Evolutionary conservation across 2,329 filamentous ascomycete genomes (phyloP).

Genomic region (Diaporthe ampelina): DNA sequence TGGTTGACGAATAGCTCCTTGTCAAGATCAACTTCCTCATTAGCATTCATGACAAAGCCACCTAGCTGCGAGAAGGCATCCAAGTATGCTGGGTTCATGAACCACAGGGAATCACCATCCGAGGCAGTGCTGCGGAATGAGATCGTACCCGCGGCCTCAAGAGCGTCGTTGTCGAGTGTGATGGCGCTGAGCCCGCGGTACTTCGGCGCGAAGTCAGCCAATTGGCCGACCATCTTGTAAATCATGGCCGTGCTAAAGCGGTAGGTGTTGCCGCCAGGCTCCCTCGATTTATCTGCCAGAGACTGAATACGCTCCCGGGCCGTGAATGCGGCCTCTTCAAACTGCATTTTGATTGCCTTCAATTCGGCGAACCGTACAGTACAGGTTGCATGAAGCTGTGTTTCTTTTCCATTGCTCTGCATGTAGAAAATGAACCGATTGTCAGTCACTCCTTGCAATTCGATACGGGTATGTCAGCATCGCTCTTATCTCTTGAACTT

Average conservation of each 20-base stretch:
- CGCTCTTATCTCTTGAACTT: background rate
- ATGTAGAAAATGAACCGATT: background rate
- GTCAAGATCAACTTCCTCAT: constrained; percentile 11
- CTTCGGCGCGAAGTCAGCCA: constrained; percentile 13
- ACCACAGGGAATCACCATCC: background rate
- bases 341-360: background rate
- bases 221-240: constrained; percentile 23
- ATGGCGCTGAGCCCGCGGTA: constrained; percentile 15
- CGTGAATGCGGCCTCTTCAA: constrained; percentile 6
- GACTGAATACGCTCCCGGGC: background rate
- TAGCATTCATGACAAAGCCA: constrained; percentile 34
- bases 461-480: background rate
- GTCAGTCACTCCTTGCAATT: background rate
- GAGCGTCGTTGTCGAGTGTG: background rate
- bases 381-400: constrained; percentile 12
- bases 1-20: constrained; percentile 29
- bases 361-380: background rate
- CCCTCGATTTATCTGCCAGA: background rate
- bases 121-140: constrained; percentile 3
- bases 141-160: constrained; percentile 19
- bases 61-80: constrained; percentile 24
- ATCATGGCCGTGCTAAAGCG: constrained; percentile 24
- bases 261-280: background rate
- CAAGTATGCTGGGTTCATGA: constrained; percentile 11
- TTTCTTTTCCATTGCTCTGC: constrained; percentile 9